Evolutionary conservation across 352 stramenopile species (phyloP), one percentile per base, ranked within the genome.

Genomic region (Pythium plurisporium): DNA sequence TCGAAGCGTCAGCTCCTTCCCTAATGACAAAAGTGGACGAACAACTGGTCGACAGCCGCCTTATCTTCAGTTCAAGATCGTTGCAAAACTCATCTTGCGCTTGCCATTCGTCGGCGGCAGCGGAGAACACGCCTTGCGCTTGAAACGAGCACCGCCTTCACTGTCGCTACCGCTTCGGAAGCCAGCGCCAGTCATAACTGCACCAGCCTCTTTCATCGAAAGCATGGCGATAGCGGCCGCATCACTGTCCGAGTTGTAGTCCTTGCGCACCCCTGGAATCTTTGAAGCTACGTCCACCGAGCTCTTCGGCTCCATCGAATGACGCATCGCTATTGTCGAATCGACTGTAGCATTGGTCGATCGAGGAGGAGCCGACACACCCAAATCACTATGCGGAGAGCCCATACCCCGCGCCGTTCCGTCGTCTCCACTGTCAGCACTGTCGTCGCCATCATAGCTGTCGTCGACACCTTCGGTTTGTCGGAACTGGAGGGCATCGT

Each of bases 51-150:
- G n/a, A n/a, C n/a, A n/a, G n/a, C n/a, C n/a, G n/a, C n/a, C n/a
- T 8, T 6, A 6, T 29, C 14, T n/a, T 81, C 80, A 94, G 69
- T 94, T 94, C 53, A 94, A 76, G 72, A 94, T 92, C 41, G 82
- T 87, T 17, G 85, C 85, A 40, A 94, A 83, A 50, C 82, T 91
- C 85, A 94, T 94, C 67, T 94, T 94, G 65, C 84, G 79, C 74
- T 90, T 93, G 36, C 81, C 72, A 17, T 65, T 62, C 17, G 48
- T 51, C 51, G 37, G 72, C 11, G 66, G 52, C 44, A 90, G 60
- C 27, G 78, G 78, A n/a, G 70, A 76, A 38, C 69, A 86, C 15
- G 80, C 82, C 59, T 92, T 90, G 49, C 82, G 81, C 69, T 87
- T 89, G 33, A 69, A 65, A 23, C 56, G 59, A 3, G 49, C 33